Conservation (phyloP, 148 eudicot species). For the Amaranthus hypochondriacus region DNA sequence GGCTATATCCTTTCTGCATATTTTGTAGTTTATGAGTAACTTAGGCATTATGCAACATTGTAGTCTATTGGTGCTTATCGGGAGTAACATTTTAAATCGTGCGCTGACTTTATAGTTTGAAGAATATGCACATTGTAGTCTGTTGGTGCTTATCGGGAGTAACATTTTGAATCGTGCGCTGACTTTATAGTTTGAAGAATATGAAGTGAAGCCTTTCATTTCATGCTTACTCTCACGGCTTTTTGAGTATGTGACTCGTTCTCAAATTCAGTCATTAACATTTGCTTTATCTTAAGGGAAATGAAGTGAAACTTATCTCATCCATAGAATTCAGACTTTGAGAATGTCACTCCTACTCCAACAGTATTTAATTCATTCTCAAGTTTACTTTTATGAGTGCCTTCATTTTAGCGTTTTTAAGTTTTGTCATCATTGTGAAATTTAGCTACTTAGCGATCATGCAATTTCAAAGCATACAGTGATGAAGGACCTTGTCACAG, state of each 20-base stretch:
- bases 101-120: neutral
- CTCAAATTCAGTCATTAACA: no score
- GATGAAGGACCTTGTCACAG: neutral
- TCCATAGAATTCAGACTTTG: neutral
- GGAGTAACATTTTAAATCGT: slow-evolving; percentile 3
- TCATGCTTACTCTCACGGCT: no score
- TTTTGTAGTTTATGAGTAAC: neutral
- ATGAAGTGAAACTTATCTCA: neutral
- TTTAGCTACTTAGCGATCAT: neutral
- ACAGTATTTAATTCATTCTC: neutral
- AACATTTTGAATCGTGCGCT: neutral
- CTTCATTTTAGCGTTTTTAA: neutral
- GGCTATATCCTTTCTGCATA: slow-evolving; percentile 1
- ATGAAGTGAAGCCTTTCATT: no score
- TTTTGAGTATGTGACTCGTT: no score
- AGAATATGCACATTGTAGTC: neutral
- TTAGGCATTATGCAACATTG: neutral
- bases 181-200: neutral
- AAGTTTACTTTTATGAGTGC: neutral
- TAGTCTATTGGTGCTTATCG: neutral
- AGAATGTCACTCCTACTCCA: neutral
- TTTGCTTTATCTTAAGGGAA: neutral
- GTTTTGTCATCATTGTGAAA: neutral
- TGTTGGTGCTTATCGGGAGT: neutral
- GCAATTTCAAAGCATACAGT: neutral